Evolutionary conservation across 2,329 filamentous ascomycete genomes (phyloP), one percentile per base, ranked within the genome.

Genomic region (Cytospora leucostoma): DNA sequence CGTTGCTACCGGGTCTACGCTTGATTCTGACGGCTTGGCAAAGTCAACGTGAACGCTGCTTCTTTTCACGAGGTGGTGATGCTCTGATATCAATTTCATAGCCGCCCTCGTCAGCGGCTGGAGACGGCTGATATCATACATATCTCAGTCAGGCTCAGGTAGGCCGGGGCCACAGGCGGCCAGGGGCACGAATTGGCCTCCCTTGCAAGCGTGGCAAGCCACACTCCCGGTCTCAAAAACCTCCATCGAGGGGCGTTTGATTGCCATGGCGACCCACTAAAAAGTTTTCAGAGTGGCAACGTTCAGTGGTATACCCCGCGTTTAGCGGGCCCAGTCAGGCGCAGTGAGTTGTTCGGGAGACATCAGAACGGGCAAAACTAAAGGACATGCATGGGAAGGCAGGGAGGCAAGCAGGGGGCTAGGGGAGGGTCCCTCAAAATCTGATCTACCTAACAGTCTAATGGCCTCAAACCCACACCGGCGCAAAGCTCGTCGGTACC

Each of bases 271-370:
- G 59, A 55, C 59, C 59, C 59, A 53, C 59, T 44, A 61, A 61
- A 61, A 61, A 61, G 51, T 61, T 61, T 61, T 61, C 37, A 47
- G 47, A 52, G 59, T 61, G 59, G 59, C 59, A 35, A 61, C 32
- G 59, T 61, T 27, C 38, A 61, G 59, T 32, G 55, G 34, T 33
- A 37, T 61, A 61, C 59, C 59, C 59, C 59, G 59, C 59, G 59
- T 55, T 61, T 61, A 61, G 51, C 59, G 59, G 59, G 59, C 51
- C 59, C 7, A 7, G 11, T 19, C 7, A 10, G 44, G 40, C 21
- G 50, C 40, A 55, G 55, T 61, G 59, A 38, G 59, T 34, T 61
- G 59, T 55, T 61, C 59, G 33, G 49, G 51, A 37, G 12, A 55
- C 37, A 37, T 52, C 50, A 21, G 40, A 40, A 53, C n/a, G 57